Evolutionary conservation across 2,329 filamentous ascomycete genomes (phyloP).

Genomic region (Cordyceps tenuipes): DNA sequence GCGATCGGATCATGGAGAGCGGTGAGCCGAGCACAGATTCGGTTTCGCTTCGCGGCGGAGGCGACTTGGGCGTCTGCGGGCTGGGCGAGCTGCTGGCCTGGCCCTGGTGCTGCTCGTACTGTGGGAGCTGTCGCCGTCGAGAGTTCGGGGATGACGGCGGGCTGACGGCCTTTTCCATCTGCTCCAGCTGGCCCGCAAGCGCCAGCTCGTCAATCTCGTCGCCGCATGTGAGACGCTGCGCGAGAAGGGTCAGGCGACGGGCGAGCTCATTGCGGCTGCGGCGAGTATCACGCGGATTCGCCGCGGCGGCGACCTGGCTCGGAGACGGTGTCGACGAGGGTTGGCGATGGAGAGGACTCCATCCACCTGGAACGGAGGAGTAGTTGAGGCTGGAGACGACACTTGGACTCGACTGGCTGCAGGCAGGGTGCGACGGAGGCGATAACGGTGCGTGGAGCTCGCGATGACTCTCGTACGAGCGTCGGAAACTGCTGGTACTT

Average conservation of each 20-base stretch:
- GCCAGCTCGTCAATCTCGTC: conserved; percentile 28
- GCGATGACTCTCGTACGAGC: conserved; percentile 2
- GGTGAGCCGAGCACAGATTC: conserved; percentile 27
- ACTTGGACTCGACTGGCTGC: conserved; percentile 12
- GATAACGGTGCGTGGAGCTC: background rate
- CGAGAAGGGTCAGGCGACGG: conserved; percentile 30
- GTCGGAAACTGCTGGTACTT: conserved; percentile 5
- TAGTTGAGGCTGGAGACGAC: conserved; percentile 9
- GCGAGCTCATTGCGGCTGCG: conserved; percentile 36
- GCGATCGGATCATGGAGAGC: conserved; percentile 29
- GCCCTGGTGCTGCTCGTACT: background rate
- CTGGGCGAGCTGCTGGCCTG: background rate
- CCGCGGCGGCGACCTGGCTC: background rate
- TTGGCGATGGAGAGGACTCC: conserved; percentile 10
- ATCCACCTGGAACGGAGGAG: conserved; percentile 6
- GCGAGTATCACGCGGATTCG: background rate
- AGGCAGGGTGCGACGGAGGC: background rate
- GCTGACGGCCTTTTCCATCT: conserved; percentile 25
- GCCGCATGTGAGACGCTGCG: conserved; percentile 28
- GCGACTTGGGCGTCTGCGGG: conserved; percentile 13
- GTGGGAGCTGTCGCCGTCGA: background rate
- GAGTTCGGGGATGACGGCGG: conserved; percentile 9
- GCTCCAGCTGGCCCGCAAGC: conserved; percentile 29
- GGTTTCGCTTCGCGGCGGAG: background rate
- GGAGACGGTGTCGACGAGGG: background rate